A percentile compares a stretch with the other conserved stretches of the same genome.
These are phyloP conservation scores for Rubia tinctorum DNA, from an alignment of 305 asterid species.

Conservation along the genomic window DNA sequence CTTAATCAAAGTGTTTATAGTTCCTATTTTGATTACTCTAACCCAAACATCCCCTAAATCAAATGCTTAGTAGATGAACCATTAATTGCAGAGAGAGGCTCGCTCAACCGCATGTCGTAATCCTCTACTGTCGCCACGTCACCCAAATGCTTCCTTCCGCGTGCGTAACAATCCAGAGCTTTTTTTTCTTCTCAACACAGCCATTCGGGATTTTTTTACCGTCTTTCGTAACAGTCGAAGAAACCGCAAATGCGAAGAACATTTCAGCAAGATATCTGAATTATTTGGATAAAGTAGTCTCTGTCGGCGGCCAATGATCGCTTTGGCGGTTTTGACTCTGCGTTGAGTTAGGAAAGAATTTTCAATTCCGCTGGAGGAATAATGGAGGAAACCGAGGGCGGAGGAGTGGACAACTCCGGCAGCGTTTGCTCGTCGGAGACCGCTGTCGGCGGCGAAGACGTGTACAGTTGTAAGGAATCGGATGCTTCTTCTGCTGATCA, in stretches of 20 bases:
- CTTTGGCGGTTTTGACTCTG: background rate
- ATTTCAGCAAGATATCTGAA: background rate
- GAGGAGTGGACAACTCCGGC: constrained; percentile 14
- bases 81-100: background rate
- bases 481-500: constrained; percentile 42
- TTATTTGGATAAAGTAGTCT: background rate
- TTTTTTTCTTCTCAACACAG: background rate
- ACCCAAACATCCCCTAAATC: too few species aligned
- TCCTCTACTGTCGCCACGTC: constrained; percentile 20
- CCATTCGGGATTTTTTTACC: background rate
- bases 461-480: constrained; percentile 26
- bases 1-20: too few species aligned
- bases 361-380: background rate
- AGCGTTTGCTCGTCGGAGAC: constrained; percentile 34
- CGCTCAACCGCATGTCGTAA: constrained; percentile 6
- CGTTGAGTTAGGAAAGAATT: background rate
- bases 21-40: too few species aligned
- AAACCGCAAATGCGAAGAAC: background rate
- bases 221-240: background rate
- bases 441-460: constrained; percentile 38
- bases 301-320: background rate
- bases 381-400: constrained; percentile 21
- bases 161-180: background rate
- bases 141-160: background rate
- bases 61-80: background rate